These are phyloP conservation scores for Ligustrum vulgare DNA, from an alignment of 257 asterid genomes.

Conservation along the genomic window DNA sequence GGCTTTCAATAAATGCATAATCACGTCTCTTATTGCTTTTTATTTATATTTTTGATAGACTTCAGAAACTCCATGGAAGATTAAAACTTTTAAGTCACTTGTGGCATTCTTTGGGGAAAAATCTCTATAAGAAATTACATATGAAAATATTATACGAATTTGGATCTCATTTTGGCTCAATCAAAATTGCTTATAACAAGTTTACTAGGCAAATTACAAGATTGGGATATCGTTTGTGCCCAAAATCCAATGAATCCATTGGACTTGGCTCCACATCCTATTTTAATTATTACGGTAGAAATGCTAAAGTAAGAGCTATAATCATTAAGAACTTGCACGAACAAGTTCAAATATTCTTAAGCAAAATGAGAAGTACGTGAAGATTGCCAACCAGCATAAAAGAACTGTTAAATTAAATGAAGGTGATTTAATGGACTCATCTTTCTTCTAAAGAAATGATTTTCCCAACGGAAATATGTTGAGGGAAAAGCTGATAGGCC, in stretches of 20 bases:
- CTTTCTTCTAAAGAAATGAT: neutral
- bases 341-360: neutral
- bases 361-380: neutral
- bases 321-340: neutral
- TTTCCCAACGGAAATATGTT: neutral
- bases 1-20: neutral
- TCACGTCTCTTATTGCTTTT: neutral
- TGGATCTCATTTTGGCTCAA: neutral
- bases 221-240: neutral
- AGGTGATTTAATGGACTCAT: neutral
- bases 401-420: neutral
- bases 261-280: neutral
- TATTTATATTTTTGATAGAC: neutral
- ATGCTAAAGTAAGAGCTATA: neutral
- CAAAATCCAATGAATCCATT: neutral
- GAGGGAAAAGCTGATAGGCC: neutral
- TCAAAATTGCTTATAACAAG: neutral
- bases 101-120: neutral
- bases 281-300: neutral
- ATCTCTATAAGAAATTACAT: neutral
- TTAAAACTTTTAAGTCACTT: neutral
- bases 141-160: neutral
- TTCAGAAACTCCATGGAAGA: neutral
- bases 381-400: neutral
- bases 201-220: neutral